These are phyloP conservation scores for Pyrrhoderma lamaoense DNA, from an alignment of 1,284 basidiomycete species.

Conservation along the genomic window DNA sequence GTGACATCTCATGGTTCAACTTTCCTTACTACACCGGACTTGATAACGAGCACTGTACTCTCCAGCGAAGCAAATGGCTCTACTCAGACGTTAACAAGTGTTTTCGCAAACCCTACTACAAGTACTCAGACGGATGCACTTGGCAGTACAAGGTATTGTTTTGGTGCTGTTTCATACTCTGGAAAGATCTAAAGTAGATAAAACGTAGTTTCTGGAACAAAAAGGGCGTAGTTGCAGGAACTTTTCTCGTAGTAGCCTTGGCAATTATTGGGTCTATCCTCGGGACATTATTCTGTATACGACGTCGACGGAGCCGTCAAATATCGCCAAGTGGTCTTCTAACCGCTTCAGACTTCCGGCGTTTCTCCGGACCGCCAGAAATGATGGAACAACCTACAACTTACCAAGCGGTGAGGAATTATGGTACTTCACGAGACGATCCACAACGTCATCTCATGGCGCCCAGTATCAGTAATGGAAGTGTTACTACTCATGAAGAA, in stretches of 20 bases:
- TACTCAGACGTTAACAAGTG: constrained; percentile 11
- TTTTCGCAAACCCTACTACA: constrained; percentile 11
- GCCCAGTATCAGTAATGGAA: constrained; percentile 16
- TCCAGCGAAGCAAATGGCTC: constrained; percentile 4
- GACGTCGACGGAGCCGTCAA: constrained; percentile 30
- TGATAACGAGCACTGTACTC: constrained; percentile 4
- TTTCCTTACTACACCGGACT: constrained; percentile 3
- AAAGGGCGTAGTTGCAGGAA: constrained; percentile 46
- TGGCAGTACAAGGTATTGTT: constrained; percentile 1
- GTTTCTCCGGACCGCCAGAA: constrained; percentile 3
- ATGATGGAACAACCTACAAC: constrained; percentile 12
- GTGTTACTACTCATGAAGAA: constrained; percentile 6
- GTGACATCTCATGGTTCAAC: constrained; percentile 4
- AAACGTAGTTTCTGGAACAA: constrained; percentile 44
- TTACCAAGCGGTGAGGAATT: constrained; percentile 4
- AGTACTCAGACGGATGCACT: background rate
- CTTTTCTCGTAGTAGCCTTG: constrained; percentile 48
- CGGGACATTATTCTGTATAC: constrained; percentile 22
- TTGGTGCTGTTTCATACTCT: constrained; percentile 1
- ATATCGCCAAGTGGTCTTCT: background rate
- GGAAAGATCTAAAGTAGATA: no score
- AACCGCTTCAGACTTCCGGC: constrained; percentile 4
- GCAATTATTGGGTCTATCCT: constrained; percentile 32
- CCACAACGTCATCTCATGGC: constrained; percentile 15
- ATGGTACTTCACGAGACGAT: constrained; percentile 4